Evolutionary conservation across 1,284 basidiomycete species (phyloP).

Genomic region (Wolfiporia cocos): DNA sequence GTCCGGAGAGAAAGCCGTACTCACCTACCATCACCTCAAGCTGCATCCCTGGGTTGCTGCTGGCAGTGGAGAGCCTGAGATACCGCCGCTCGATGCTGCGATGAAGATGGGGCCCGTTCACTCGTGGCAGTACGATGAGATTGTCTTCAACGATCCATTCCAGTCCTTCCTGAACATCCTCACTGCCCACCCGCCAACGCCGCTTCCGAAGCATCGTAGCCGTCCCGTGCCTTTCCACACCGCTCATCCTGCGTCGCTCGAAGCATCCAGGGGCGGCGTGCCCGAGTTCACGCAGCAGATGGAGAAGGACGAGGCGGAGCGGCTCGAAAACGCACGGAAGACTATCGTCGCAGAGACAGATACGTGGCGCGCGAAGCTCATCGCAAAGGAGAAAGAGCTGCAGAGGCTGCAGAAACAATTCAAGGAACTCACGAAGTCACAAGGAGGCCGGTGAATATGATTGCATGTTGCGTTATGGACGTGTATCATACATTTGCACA

Average conservation of each 20-base stretch:
- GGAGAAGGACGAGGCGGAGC: conserved; percentile 81
- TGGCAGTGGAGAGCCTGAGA: conserved; percentile 47
- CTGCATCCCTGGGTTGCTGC: conserved; percentile 85
- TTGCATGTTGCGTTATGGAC: conserved; percentile 4
- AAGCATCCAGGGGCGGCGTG: conserved; percentile 56
- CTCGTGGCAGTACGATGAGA: conserved; percentile 99
- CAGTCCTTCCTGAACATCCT: conserved; percentile 85
- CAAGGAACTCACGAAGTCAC: conserved; percentile 14
- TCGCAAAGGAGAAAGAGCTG: conserved; percentile 72
- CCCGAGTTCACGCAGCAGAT: conserved; percentile 81
- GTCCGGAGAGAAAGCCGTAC: conserved; percentile 87
- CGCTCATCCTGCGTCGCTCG: conserved; percentile 55
- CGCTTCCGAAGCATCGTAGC: conserved; percentile 60
- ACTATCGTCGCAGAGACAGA: conserved; percentile 62
- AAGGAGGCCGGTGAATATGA: neutral
- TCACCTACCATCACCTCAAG: conserved; percentile 90
- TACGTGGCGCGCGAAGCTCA: conserved; percentile 49
- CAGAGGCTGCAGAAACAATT: conserved; percentile 53
- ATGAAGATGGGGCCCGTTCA: conserved; percentile 76
- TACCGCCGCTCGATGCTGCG: conserved; percentile 57
- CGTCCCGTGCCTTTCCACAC: conserved; percentile 67
- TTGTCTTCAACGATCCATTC: conserved; percentile 94
- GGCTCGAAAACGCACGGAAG: conserved; percentile 75
- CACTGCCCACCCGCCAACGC: conserved; percentile 78
- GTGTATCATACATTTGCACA: conserved; percentile 13